These are phyloP conservation scores for Trichoderma virens DNA, from an alignment of 495 filamentous ascomycete genomes.

Conservation along the genomic window DNA sequence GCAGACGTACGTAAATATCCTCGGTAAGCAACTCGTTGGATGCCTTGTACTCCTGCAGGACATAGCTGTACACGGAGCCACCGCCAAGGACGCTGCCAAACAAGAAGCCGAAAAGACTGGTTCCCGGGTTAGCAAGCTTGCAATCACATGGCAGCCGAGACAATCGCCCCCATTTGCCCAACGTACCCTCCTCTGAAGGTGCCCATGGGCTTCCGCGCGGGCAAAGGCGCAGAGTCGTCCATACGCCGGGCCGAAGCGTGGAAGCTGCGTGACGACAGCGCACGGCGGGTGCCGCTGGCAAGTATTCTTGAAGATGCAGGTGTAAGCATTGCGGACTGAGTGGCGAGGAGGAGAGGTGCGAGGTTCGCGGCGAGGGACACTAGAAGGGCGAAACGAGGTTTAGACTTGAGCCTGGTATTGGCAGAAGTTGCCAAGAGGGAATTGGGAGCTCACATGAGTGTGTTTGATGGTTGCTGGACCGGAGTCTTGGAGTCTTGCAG, in stretches of 20 bases:
- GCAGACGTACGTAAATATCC: constrained; percentile 83
- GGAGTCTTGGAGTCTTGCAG: neutral
- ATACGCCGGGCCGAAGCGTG: constrained; percentile 40
- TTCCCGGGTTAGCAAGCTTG: constrained; percentile 10
- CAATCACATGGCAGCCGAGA: neutral
- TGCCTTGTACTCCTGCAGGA: constrained; percentile 84
- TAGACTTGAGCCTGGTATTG: neutral
- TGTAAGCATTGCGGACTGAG: neutral
- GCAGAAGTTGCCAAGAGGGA: neutral
- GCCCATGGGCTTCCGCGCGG: constrained; percentile 73
- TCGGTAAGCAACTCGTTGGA: constrained; percentile 91
- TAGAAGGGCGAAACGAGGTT: neutral
- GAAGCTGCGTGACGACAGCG: constrained; percentile 28
- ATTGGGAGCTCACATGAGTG: neutral
- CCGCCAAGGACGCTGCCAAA: constrained; percentile 75
- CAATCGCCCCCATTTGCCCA: neutral
- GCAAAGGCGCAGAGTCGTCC: constrained; percentile 42
- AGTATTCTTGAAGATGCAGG: constrained; percentile 42
- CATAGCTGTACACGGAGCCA: constrained; percentile 79
- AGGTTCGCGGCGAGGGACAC: neutral
- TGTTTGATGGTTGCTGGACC: neutral
- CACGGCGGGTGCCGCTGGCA: constrained; percentile 28
- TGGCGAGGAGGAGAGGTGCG: neutral
- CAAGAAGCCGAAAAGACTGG: constrained; percentile 87
- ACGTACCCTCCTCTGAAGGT: constrained; percentile 84